These are phyloP conservation scores for Lentinula lateritia DNA, from an alignment of 768 basidiomycete genomes.

Conservation along the genomic window DNA sequence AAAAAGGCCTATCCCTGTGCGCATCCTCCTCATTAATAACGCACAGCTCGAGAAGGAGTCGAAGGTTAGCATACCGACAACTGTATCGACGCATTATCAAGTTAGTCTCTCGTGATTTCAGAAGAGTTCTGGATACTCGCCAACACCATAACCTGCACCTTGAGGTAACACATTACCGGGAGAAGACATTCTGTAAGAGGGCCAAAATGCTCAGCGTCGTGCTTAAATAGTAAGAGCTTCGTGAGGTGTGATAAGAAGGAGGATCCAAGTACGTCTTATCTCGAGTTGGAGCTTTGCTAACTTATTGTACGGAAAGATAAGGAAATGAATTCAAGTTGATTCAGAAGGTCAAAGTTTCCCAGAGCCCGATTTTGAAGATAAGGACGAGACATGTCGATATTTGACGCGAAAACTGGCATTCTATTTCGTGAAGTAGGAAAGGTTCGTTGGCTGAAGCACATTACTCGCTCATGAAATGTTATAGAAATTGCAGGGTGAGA, in stretches of 20 bases:
- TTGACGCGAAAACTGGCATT: too few relatives aligned
- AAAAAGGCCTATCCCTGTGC: conserved; percentile 77
- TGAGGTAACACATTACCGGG: conserved; percentile 49
- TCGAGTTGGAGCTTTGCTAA: not conserved
- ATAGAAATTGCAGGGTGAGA: too few relatives aligned
- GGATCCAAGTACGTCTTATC: not conserved
- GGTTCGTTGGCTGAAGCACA: too few relatives aligned
- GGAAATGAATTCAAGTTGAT: not conserved
- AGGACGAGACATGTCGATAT: not conserved
- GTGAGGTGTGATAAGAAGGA: not conserved
- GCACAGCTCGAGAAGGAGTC: not conserved
- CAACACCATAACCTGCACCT: conserved; percentile 83
- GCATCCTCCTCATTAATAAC: not conserved
- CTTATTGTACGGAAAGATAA: not conserved
- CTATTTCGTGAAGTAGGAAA: too few relatives aligned
- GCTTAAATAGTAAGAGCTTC: too few relatives aligned
- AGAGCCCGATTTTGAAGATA: not conserved
- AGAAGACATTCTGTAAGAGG: not conserved
- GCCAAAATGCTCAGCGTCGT: too few relatives aligned
- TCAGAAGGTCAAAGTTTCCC: not conserved
- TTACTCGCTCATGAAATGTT: too few relatives aligned
- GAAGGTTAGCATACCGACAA: conserved; percentile 10
- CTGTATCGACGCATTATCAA: conserved; percentile 8
- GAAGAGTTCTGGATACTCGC: conserved; percentile 29
- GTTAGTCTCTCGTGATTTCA: not conserved